Evolutionary conservation across 2,329 filamentous ascomycete species (phyloP).

Genomic region (Penicillium sp.): DNA sequence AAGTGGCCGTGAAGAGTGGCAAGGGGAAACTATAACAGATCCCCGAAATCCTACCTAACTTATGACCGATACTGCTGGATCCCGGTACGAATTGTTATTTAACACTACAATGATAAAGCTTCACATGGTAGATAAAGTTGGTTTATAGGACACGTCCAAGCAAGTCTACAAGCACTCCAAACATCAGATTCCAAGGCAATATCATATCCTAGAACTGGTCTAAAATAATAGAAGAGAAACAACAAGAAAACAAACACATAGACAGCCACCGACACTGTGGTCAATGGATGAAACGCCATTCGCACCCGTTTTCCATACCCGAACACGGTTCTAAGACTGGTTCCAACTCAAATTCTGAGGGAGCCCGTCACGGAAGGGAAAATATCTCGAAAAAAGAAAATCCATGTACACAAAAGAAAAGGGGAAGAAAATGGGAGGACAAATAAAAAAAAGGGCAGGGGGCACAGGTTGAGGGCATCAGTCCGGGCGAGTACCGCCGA

Average conservation of each 20-base stretch:
- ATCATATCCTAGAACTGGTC: slow-evolving; percentile 33
- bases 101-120: neutral
- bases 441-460: slow-evolving; percentile 12
- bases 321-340: slow-evolving; percentile 43
- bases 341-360: slow-evolving; percentile 35
- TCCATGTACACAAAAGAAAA: slow-evolving; percentile 43
- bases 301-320: slow-evolving; percentile 45
- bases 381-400: slow-evolving; percentile 32
- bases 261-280: slow-evolving; percentile 30
- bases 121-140: neutral
- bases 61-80: neutral
- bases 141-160: neutral
- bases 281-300: slow-evolving; percentile 42
- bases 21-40: too few species aligned
- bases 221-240: slow-evolving; percentile 20
- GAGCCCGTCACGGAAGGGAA: slow-evolving; percentile 32
- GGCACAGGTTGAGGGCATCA: slow-evolving; percentile 25
- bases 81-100: neutral
- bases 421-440: slow-evolving; percentile 22
- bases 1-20: too few species aligned
- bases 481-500: slow-evolving; percentile 15
- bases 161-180: neutral
- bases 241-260: slow-evolving; percentile 28
- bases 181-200: slow-evolving; percentile 24
- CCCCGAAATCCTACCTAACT: too few species aligned